phyloP scores from a whole-genome alignment of 129 eudicot species.

The Ambrosia trifida region DNA sequence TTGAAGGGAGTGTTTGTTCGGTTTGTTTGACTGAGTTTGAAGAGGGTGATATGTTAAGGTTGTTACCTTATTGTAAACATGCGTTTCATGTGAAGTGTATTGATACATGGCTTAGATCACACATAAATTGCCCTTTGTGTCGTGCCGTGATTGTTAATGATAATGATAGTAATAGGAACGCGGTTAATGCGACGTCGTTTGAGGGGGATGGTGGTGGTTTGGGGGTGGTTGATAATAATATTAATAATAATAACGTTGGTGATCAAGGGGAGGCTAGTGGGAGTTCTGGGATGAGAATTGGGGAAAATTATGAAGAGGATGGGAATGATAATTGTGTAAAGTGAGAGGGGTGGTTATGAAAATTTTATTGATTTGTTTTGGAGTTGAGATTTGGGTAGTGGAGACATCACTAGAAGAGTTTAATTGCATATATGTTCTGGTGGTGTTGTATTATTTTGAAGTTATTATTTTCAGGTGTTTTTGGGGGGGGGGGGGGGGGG shows the following conservation, averaged over 20 bases:
- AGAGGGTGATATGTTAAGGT: conserved; percentile 48
- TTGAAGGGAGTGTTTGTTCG: conserved; percentile 59
- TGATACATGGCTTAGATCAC: conserved; percentile 68
- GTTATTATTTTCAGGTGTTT: not conserved
- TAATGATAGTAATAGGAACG: not conserved
- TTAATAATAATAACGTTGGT: not conserved
- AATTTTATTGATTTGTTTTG: not conserved
- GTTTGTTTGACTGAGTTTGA: conserved; percentile 68
- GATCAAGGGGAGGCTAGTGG: conserved; percentile 23
- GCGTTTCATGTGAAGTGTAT: conserved; percentile 71
- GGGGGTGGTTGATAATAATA: no score
- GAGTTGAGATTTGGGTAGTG: not conserved
- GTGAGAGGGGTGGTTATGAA: conserved; percentile 13
- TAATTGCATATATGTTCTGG: not conserved
- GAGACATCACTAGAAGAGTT: not conserved
- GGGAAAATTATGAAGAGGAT: conserved; percentile 32
- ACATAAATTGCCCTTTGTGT: conserved; percentile 62
- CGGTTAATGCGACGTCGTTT: not conserved
- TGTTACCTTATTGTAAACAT: conserved; percentile 62
- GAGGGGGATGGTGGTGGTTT: conserved; percentile 13
- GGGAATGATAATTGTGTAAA: not conserved
- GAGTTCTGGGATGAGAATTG: conserved; percentile 35
- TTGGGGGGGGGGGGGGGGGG: no score
- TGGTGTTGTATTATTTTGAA: not conserved
- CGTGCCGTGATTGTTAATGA: conserved; percentile 42